A percentile compares a stretch with the other conserved stretches of the same genome.
These are phyloP conservation scores for Solanum sitiens DNA, from an alignment of 257 asterid genomes.

Conservation along the genomic window DNA sequence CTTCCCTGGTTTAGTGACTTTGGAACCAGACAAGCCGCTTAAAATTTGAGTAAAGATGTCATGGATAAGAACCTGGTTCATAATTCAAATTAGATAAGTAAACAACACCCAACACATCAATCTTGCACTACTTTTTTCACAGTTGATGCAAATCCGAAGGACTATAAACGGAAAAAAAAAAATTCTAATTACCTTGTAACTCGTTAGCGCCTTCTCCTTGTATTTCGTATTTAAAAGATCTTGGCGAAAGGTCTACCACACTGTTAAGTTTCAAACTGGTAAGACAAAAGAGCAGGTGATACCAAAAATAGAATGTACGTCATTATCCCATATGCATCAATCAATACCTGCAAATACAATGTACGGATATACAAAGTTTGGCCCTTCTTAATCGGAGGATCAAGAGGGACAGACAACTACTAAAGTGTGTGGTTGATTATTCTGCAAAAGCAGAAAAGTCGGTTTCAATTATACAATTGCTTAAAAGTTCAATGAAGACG, in stretches of 20 bases:
- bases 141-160: not conserved
- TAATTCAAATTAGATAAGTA: not conserved
- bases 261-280: constrained; percentile 66
- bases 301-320: not conserved
- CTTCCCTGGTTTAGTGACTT: constrained; percentile 83
- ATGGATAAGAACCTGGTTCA: constrained; percentile 69
- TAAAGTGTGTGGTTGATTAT: constrained; percentile 83
- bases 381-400: constrained; percentile 94
- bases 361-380: constrained; percentile 88
- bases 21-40: constrained; percentile 85
- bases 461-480: not conserved
- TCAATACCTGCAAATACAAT: constrained; percentile 82
- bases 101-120: not conserved
- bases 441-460: constrained; percentile 40
- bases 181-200: constrained; percentile 37
- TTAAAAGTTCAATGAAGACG: not conserved
- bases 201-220: constrained; percentile 53
- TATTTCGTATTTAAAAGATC: constrained; percentile 59
- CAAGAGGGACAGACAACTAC: constrained; percentile 71
- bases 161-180: not conserved
- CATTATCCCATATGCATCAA: not conserved
- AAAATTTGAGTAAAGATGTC: constrained; percentile 60
- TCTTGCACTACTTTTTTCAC: not conserved
- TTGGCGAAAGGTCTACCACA: constrained; percentile 48
- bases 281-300: not conserved